Conservation (phyloP, 192 early-diverging fungal species). For the Umbelopsis ramanniana region DNA sequence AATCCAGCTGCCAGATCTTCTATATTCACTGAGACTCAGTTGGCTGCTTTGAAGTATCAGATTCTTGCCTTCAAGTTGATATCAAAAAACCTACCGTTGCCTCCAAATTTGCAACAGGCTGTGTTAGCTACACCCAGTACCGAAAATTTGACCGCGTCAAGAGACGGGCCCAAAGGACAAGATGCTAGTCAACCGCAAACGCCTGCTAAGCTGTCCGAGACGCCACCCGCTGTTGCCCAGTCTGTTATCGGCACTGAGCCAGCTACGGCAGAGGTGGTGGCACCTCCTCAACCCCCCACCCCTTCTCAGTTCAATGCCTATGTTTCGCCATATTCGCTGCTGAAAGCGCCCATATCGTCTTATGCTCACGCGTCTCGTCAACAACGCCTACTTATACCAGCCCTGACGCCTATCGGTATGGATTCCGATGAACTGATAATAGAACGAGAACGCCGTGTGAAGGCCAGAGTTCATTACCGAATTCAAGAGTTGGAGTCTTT, state of each 20-base stretch:
- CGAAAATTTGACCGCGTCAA: not conserved
- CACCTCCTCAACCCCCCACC: not conserved
- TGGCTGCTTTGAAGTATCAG: conserved; percentile 75
- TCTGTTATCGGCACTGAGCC: not conserved
- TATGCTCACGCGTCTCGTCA: conserved; percentile 58
- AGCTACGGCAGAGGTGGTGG: no score
- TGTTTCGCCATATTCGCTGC: conserved; percentile 60
- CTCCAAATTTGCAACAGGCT: conserved; percentile 69
- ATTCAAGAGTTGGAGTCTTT: conserved; percentile 78
- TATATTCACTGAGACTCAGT: conserved; percentile 64
- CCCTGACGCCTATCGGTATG: conserved; percentile 75
- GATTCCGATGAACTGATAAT: conserved; percentile 76
- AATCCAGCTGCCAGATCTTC: conserved; percentile 11
- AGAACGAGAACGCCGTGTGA: conserved; percentile 80
- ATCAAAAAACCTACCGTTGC: conserved; percentile 78
- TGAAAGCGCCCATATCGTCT: conserved; percentile 60
- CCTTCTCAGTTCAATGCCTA: conserved; percentile 48
- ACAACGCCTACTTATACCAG: conserved; percentile 75
- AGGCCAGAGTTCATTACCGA: conserved; percentile 73
- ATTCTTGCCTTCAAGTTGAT: conserved; percentile 87
- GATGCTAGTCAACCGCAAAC: conserved; percentile 34
- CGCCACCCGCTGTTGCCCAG: conserved; percentile 48
- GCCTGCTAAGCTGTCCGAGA: conserved; percentile 49
- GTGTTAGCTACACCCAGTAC: conserved; percentile 53
- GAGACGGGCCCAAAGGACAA: not conserved